These are phyloP conservation scores for Fonsecaea pedrosoi DNA, from an alignment of 2,329 filamentous ascomycete genomes.

Conservation along the genomic window DNA sequence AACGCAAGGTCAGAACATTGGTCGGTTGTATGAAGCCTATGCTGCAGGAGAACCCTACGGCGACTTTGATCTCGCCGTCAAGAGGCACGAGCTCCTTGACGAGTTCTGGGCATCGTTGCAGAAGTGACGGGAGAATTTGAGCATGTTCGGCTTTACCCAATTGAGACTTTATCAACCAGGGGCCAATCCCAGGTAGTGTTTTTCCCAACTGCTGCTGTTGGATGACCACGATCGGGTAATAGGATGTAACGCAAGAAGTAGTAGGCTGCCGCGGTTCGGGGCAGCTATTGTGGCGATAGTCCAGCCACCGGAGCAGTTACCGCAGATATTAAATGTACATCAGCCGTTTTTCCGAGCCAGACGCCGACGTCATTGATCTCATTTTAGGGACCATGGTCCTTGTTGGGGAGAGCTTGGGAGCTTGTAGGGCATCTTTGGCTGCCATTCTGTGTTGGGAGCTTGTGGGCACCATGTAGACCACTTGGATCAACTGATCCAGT, in stretches of 20 bases:
- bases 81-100: constrained; percentile 58
- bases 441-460: no score
- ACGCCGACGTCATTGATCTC: neutral
- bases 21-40: constrained; percentile 63
- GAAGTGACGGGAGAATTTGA: neutral
- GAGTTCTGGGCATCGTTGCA: constrained; percentile 39
- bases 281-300: constrained; percentile 5
- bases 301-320: neutral
- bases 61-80: constrained; percentile 54
- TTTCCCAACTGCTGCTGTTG: neutral
- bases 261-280: neutral
- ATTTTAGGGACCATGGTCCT: neutral
- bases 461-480: neutral
- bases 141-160: constrained; percentile 2
- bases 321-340: neutral
- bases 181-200: neutral
- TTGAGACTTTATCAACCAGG: neutral
- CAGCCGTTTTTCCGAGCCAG: constrained; percentile 2
- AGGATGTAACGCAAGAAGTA: neutral
- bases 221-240: neutral
- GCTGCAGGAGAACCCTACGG: constrained; percentile 53
- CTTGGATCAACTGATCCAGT: neutral
- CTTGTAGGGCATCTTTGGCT: neutral
- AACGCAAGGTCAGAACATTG: constrained; percentile 57
- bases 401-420: neutral